Conservation (phyloP, 345 rosid genomes). For the Salix suchowensis region DNA sequence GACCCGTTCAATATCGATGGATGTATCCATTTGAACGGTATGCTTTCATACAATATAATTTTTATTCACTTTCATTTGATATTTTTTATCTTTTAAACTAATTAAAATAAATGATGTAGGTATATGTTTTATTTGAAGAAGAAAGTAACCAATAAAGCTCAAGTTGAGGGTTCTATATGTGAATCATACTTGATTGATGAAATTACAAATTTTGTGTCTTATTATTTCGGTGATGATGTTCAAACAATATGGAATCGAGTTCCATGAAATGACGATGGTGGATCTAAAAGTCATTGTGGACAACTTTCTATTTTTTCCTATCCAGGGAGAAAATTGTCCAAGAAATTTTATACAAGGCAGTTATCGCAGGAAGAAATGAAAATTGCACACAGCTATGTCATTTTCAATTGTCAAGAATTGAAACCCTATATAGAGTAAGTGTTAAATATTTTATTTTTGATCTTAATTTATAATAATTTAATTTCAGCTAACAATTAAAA, state of each 20-base stretch:
- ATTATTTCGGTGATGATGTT: background rate
- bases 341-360: background rate
- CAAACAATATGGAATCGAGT: background rate
- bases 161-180: too few species aligned
- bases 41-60: background rate
- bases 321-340: background rate
- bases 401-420: background rate
- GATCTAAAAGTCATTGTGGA: background rate
- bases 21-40: conserved; percentile 14
- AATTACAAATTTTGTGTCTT: background rate
- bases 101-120: background rate
- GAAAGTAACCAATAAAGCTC: too few species aligned
- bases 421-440: background rate
- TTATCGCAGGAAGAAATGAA: background rate
- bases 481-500: background rate
- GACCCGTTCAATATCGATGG: conserved; percentile 4
- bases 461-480: background rate
- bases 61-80: background rate
- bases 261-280: background rate
- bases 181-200: too few species aligned
- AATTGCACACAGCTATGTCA: background rate
- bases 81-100: background rate
- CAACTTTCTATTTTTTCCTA: background rate
- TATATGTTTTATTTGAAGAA: too few species aligned
- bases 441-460: background rate